Conservation (phyloP, 306 rosid species). For the Crotalaria pallida region DNA sequence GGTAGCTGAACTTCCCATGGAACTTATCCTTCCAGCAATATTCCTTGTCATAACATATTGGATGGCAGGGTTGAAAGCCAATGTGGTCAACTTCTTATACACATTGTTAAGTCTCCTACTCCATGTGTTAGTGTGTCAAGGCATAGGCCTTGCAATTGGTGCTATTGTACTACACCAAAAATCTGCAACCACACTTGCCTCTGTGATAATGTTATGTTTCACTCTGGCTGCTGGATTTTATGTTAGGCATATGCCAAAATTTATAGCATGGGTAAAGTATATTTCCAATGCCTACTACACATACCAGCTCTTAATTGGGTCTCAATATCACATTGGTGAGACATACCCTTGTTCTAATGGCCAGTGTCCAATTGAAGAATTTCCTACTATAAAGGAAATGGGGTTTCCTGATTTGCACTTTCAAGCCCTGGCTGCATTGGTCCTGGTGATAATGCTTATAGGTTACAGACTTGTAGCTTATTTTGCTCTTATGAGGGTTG, state of each 20-base stretch:
- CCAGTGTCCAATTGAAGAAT: slow-evolving; percentile 33
- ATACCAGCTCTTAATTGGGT: slow-evolving; percentile 40
- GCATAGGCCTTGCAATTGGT: slow-evolving; percentile 60
- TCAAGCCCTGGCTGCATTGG: slow-evolving; percentile 19
- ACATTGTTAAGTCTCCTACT: slow-evolving; percentile 24
- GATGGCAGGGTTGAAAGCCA: slow-evolving; percentile 44
- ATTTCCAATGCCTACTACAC: slow-evolving; percentile 33
- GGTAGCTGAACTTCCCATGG: slow-evolving; percentile 53
- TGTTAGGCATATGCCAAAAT: slow-evolving; percentile 46
- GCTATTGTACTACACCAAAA: slow-evolving; percentile 43
- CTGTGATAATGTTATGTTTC: slow-evolving; percentile 42
- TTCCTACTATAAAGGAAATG: slow-evolving; percentile 36
- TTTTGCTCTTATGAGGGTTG: slow-evolving; percentile 59
- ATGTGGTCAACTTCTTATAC: slow-evolving; percentile 12
- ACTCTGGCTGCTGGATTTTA: slow-evolving; percentile 42
- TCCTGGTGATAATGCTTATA: slow-evolving; percentile 49
- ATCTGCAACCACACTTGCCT: slow-evolving; percentile 42
- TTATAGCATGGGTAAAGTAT: slow-evolving; percentile 50
- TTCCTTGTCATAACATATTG: slow-evolving; percentile 40
- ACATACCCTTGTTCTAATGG: slow-evolving; percentile 37
- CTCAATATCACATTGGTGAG: slow-evolving; percentile 37
- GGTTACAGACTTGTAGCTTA: slow-evolving; percentile 65
- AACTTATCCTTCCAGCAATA: slow-evolving; percentile 43
- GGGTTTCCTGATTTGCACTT: slow-evolving; percentile 37
- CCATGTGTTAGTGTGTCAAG: slow-evolving; percentile 44